These are phyloP conservation scores for Elasticomyces elasticus DNA, from an alignment of 495 filamentous ascomycete species.

Conservation along the genomic window DNA sequence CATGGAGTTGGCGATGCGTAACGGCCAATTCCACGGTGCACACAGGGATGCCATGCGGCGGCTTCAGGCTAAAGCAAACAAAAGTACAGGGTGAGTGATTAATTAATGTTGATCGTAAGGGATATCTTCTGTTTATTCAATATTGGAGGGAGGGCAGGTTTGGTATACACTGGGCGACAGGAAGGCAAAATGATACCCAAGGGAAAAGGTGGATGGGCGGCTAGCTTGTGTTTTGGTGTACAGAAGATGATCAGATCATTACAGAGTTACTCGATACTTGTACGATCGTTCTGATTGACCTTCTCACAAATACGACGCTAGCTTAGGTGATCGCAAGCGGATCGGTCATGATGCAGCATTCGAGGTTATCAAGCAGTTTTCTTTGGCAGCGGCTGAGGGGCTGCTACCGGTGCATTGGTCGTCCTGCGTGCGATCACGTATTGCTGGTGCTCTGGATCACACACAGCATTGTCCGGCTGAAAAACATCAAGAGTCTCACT, in stretches of 20 bases:
- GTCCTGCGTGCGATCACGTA: slow-evolving; percentile 2
- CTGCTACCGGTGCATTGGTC: background rate
- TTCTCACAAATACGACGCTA: too few relatives aligned
- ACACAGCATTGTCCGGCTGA: background rate
- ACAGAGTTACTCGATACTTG: too few relatives aligned
- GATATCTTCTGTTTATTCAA: background rate
- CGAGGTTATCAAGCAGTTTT: background rate
- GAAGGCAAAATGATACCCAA: background rate
- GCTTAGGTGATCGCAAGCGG: too few relatives aligned
- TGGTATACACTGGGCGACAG: background rate
- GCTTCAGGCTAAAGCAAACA: slow-evolving; percentile 60
- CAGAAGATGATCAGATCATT: too few relatives aligned
- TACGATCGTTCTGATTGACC: too few relatives aligned
- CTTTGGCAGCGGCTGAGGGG: slow-evolving; percentile 2
- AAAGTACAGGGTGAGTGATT: background rate
- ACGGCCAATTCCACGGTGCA: slow-evolving; percentile 60
- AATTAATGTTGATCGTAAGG: background rate
- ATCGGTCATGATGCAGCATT: too few relatives aligned
- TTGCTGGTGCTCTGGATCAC: slow-evolving; percentile 7
- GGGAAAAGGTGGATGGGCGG: background rate
- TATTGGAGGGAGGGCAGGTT: background rate
- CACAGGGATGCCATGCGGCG: slow-evolving; percentile 73
- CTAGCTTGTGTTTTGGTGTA: background rate
- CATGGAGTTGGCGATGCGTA: slow-evolving; percentile 67
- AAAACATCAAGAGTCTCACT: slow-evolving; percentile 1